These are phyloP conservation scores for Emericellopsis atlantica DNA, from an alignment of 2,329 filamentous ascomycete species.

Conservation along the genomic window DNA sequence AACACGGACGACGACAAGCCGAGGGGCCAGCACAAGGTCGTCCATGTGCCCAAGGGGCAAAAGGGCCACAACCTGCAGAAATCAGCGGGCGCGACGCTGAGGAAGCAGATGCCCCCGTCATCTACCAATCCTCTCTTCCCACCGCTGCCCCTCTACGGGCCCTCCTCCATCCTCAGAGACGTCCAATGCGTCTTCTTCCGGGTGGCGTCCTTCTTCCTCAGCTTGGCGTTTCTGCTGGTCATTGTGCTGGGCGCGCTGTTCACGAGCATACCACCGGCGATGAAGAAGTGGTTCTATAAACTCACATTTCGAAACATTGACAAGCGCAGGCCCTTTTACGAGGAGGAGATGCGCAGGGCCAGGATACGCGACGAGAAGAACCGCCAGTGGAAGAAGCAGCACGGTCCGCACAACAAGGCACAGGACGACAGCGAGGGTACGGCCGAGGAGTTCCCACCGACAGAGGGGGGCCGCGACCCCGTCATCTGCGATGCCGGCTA, in stretches of 20 bases:
- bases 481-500: constrained; percentile 70
- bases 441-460: constrained; percentile 51
- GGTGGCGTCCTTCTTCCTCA: constrained; percentile 60
- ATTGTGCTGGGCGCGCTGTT: constrained; percentile 66
- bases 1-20: constrained; percentile 17
- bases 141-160: constrained; percentile 69
- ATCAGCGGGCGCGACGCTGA: constrained; percentile 31
- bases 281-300: constrained; percentile 34
- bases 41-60: constrained; percentile 11
- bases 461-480: constrained; percentile 70
- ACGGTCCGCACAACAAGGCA: constrained; percentile 21
- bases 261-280: constrained; percentile 45
- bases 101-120: constrained; percentile 44
- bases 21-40: constrained; percentile 8
- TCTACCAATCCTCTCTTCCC: constrained; percentile 75
- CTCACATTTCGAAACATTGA: constrained; percentile 48
- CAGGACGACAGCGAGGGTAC: constrained; percentile 28
- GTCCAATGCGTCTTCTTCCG: constrained; percentile 56
- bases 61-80: constrained; percentile 25
- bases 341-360: constrained; percentile 55
- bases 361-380: constrained; percentile 44
- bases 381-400: constrained; percentile 45
- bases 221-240: constrained; percentile 61
- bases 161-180: constrained; percentile 52
- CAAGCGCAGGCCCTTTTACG: constrained; percentile 51